Evolutionary conservation across 768 basidiomycete species (phyloP).

Genomic region (Exsudoporus frostii): DNA sequence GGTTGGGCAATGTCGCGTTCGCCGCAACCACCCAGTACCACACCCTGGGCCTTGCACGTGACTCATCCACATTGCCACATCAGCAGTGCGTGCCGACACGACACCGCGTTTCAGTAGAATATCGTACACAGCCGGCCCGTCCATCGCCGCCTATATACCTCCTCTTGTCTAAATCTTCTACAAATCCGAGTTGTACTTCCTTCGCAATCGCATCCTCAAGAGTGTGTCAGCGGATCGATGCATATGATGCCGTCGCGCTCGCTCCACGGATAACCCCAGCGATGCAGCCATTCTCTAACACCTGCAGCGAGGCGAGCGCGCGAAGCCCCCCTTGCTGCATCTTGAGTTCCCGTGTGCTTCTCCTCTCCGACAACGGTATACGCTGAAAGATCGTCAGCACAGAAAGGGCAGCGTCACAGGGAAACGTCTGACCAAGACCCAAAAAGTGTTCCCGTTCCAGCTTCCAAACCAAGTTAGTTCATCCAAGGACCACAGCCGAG

Average conservation of each 20-base stretch:
- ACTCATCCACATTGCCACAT: background rate
- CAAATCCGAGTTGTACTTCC: background rate
- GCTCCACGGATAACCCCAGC: constrained; percentile 96
- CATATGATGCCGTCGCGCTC: constrained; percentile 89
- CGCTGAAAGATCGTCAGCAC: constrained; percentile 41
- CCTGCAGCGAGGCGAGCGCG: constrained; percentile 80
- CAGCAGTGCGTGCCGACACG: too few species aligned
- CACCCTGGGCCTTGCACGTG: constrained; percentile 14
- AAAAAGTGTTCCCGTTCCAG: constrained; percentile 86
- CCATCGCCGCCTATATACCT: background rate
- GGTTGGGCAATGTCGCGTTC: constrained; percentile 10
- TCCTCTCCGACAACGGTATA: constrained; percentile 94
- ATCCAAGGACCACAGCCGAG: background rate
- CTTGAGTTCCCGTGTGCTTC: constrained; percentile 93
- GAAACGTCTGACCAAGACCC: constrained; percentile 63
- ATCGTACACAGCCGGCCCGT: constrained; percentile 5
- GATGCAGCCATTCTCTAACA: constrained; percentile 86
- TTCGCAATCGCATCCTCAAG: constrained; percentile 19
- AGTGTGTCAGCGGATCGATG: constrained; percentile 81
- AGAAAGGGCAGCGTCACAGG: background rate
- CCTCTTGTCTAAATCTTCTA: constrained; percentile 7
- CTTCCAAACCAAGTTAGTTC: constrained; percentile 37
- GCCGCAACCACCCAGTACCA: background rate
- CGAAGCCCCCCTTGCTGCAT: constrained; percentile 75
- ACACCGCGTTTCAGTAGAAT: background rate